phyloP scores from a whole-genome alignment of 2,329 filamentous ascomycete genomes.

The Aureobasidium sp. region DNA sequence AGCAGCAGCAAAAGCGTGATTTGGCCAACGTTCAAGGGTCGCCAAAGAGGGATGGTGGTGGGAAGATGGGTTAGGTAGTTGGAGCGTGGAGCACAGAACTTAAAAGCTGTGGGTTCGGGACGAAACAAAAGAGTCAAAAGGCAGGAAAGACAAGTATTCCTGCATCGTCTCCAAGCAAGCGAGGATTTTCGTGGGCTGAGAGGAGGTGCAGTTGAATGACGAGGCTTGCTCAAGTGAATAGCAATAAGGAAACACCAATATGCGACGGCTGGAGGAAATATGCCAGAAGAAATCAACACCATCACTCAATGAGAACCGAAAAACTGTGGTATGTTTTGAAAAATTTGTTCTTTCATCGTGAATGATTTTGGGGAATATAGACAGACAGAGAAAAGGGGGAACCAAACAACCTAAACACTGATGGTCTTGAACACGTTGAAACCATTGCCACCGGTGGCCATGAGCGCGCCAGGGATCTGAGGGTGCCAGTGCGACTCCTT shows the following conservation, averaged over 20 bases:
- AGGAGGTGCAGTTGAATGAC: too few species aligned
- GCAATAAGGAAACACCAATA: background rate
- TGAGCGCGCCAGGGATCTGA: conserved; percentile 82
- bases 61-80: background rate
- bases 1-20: background rate
- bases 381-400: background rate
- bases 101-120: background rate
- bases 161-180: background rate
- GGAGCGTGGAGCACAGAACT: background rate
- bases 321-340: background rate
- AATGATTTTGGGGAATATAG: background rate
- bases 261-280: background rate
- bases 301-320: background rate
- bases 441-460: conserved; percentile 80
- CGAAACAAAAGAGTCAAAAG: background rate
- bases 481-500: conserved; percentile 98
- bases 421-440: conserved; percentile 50
- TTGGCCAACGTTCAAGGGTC: background rate
- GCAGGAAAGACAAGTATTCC: background rate
- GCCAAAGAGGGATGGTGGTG: background rate
- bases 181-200: too few species aligned
- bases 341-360: background rate
- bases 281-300: background rate
- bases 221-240: background rate
- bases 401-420: conserved; percentile 26